Evolutionary conservation across 257 asterid species (phyloP).

Genomic region (Oldenlandia corymbosa): DNA sequence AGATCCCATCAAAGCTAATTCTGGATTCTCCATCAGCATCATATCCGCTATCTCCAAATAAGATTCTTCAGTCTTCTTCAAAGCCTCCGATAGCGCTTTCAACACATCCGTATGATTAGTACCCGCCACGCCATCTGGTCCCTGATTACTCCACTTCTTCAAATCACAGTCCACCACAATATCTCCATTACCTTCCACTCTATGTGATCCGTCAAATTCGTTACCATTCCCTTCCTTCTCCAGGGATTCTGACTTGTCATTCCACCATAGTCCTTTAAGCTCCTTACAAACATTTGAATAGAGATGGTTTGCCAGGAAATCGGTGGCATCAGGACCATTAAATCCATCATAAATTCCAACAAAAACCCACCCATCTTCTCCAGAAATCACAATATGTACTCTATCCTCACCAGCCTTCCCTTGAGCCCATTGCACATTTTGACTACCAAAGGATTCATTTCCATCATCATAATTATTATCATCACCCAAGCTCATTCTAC

Average conservation of each 20-base stretch:
- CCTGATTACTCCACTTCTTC: slow-evolving; percentile 37
- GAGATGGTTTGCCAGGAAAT: slow-evolving; percentile 61
- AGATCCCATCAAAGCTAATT: slow-evolving; percentile 93
- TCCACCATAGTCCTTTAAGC: slow-evolving; percentile 75
- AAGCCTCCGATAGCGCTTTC: slow-evolving; percentile 74
- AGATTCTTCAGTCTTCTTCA: slow-evolving; percentile 70
- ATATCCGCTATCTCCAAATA: slow-evolving; percentile 79
- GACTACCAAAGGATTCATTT: slow-evolving; percentile 60
- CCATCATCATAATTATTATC: slow-evolving; percentile 55
- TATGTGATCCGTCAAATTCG: slow-evolving; percentile 13
- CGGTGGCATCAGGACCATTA: slow-evolving; percentile 94
- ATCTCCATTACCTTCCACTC: not conserved
- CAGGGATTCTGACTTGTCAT: slow-evolving; percentile 44
- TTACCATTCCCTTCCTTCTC: slow-evolving; percentile 19
- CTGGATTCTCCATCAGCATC: slow-evolving; percentile 85
- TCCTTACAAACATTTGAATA: slow-evolving; percentile 71
- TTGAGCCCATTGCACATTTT: slow-evolving; percentile 95
- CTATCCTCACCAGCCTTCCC: slow-evolving; percentile 97
- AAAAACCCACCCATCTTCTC: slow-evolving; percentile 85
- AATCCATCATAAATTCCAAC: slow-evolving; percentile 95
- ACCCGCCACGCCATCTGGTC: slow-evolving; percentile 26
- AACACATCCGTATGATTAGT: slow-evolving; percentile 63
- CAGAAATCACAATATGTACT: slow-evolving; percentile 78
- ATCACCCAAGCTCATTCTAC: slow-evolving; percentile 61
- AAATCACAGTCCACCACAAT: slow-evolving; percentile 28